Evolutionary conservation across 805 yeast genomes (phyloP).

Genomic region (Candida hispaniensis): DNA sequence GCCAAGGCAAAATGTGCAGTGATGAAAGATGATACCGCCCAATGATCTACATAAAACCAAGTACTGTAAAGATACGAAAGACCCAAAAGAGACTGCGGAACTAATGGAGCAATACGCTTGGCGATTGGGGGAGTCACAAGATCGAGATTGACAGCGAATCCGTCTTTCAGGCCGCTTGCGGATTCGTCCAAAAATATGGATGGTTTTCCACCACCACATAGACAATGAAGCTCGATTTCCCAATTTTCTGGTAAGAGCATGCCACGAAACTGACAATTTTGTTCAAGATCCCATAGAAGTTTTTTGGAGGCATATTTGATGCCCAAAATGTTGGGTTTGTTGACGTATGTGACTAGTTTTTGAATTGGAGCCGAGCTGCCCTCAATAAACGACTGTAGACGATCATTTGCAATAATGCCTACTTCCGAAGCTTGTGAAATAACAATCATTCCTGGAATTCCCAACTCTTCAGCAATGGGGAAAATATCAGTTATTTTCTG

Average conservation of each 20-base stretch:
- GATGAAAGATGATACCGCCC: too few relatives aligned
- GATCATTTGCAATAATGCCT: conserved; percentile 4
- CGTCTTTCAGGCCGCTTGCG: background rate
- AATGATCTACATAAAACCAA: too few relatives aligned
- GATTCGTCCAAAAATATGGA: conserved; percentile 5
- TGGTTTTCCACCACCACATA: conserved; percentile 1
- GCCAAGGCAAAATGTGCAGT: too few relatives aligned
- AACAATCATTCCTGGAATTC: conserved; percentile 3
- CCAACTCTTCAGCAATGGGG: conserved; percentile 3
- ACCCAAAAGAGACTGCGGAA: too few relatives aligned
- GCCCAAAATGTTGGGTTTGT: conserved; percentile 5
- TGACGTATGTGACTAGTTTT: conserved; percentile 10
- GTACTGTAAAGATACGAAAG: too few relatives aligned
- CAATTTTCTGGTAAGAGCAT: conserved; percentile 10
- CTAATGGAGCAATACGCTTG: too few relatives aligned
- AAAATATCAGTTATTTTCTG: background rate
- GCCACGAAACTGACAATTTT: conserved; percentile 2
- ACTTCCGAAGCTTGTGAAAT: conserved; percentile 5
- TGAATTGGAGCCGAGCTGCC: conserved; percentile 6
- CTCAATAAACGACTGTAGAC: conserved; percentile 1
- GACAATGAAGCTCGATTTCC: conserved; percentile 14
- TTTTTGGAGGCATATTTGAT: conserved; percentile 9
- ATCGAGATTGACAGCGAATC: conserved; percentile 6
- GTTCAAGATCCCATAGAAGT: conserved; percentile 10
- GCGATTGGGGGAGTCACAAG: too few relatives aligned